Evolutionary conservation across 305 asterid genomes (phyloP).

Genomic region (Fraxinus sp.): DNA sequence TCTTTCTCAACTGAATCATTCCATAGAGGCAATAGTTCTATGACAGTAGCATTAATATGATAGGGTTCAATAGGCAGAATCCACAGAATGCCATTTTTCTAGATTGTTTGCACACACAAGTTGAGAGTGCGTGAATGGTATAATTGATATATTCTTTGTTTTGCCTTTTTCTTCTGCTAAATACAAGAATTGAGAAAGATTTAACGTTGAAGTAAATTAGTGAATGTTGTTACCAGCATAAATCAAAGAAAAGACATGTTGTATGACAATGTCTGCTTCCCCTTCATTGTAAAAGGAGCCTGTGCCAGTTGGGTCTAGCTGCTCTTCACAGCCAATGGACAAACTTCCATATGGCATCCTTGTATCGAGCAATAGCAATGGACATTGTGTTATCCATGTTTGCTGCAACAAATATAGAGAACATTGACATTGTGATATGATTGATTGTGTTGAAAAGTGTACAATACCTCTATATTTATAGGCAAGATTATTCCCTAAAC

Average conservation of each 20-base stretch:
- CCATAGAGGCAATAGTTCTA: neutral
- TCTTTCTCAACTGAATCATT: conserved; percentile 16
- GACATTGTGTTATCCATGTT: conserved; percentile 91
- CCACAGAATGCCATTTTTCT: neutral
- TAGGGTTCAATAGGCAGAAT: neutral
- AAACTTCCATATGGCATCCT: conserved; percentile 95
- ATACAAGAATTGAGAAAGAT: neutral
- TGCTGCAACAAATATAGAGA: conserved; percentile 51
- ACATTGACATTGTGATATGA: neutral
- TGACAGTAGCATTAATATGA: conserved; percentile 2
- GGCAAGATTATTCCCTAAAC: too few relatives aligned
- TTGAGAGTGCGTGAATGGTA: conserved; percentile 5
- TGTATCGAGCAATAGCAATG: conserved; percentile 91
- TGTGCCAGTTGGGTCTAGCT: conserved; percentile 96
- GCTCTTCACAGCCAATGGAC: conserved; percentile 92
- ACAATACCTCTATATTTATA: too few relatives aligned
- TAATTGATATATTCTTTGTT: conserved; percentile 8
- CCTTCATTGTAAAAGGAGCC: conserved; percentile 98
- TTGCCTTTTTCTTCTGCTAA: neutral
- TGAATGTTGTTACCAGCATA: conserved; percentile 63
- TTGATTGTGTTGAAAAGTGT: too few relatives aligned
- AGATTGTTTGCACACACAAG: conserved; percentile 17
- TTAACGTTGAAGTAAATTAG: conserved; percentile 11
- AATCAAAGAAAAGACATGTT: conserved; percentile 79
- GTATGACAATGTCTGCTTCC: conserved; percentile 86